Evolutionary conservation across 352 stramenopile genomes (phyloP), one percentile per base, ranked within the genome.

Genomic region (Phytophthora meadii): DNA sequence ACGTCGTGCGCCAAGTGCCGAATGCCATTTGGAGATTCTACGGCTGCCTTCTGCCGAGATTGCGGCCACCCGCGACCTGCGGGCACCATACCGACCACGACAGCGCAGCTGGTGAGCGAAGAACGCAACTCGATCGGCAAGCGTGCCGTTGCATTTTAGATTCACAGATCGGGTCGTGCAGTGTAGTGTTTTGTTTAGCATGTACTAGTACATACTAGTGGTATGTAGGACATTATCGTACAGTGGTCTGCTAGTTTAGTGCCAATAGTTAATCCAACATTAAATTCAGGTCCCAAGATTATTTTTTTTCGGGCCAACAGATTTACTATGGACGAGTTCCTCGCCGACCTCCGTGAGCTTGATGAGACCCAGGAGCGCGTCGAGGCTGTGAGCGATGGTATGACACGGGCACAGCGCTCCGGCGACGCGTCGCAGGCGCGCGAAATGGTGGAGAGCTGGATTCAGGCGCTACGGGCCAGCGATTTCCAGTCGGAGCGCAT

Each of bases 341-440:
- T 87, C 28, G 75, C 84, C n/a, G 87, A 94, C 57, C 57, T 94
- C 64, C 72, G 71, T 49, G 82, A 91, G 51, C 56, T 94, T 51
- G 87, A 94, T 64, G 87, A 94, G 64, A 92, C 87, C 46, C 83
- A 92, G 71, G 87, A 94, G 65, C 82, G 87, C 47, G 86, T 94
- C 8, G 85, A 93, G 61, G 81, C 82, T 40, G 84, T 93, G 65
- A 92, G 84, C 54, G 81, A 92, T 50, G 79, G 87, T 24, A 84
- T 94, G 76, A 64, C 92, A 52, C 79, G 77, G 28, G 76, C 68
- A 24, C 72, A 87, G 54, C 65, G 66, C 11, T 74, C 66, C 2
- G 66, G 57, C 2, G 70, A 88, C 14, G 36, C 54, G 5, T 42
- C 39, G 3, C 54, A 74, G 28, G 73, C 74, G 24, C 42, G 51